Conservation (phyloP, 768 basidiomycete genomes). For the Mycena polygramma region DNA sequence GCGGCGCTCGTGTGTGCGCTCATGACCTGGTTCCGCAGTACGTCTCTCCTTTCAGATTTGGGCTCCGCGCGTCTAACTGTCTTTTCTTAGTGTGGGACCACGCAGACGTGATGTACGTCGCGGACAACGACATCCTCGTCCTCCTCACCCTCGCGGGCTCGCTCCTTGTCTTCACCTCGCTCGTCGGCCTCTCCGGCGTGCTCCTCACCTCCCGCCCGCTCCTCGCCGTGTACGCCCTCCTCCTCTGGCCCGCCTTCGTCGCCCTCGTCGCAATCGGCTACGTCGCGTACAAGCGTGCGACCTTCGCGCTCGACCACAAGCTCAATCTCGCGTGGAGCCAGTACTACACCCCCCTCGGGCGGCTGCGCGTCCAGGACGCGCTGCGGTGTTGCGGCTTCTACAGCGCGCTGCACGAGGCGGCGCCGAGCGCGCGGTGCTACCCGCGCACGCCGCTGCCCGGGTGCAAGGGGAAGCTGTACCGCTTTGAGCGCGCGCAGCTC, state of each 20-base stretch:
- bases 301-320: constrained; percentile 74
- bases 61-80: constrained; percentile 15
- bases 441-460: constrained; percentile 73
- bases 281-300: constrained; percentile 70
- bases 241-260: constrained; percentile 75
- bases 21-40: constrained; percentile 72
- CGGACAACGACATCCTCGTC: constrained; percentile 67
- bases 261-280: constrained; percentile 74
- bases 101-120: constrained; percentile 73
- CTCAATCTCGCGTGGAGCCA: constrained; percentile 77
- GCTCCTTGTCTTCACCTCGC: constrained; percentile 67
- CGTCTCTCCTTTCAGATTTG: constrained; percentile 36
- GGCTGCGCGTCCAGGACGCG: constrained; percentile 71
- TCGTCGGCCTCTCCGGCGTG: constrained; percentile 71
- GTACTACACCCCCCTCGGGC: constrained; percentile 67
- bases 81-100: constrained; percentile 63
- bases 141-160: constrained; percentile 71
- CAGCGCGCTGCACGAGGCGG: constrained; percentile 70
- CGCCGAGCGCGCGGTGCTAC: constrained; percentile 71
- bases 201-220: constrained; percentile 78
- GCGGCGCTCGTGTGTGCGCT: constrained; percentile 64
- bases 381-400: constrained; percentile 78
- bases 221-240: constrained; percentile 74
- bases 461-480: constrained; percentile 71
- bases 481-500: constrained; percentile 66